Base-by-base conservation (phyloP, 1,139 yeast genomes). In the Pichia sp. region DNA sequence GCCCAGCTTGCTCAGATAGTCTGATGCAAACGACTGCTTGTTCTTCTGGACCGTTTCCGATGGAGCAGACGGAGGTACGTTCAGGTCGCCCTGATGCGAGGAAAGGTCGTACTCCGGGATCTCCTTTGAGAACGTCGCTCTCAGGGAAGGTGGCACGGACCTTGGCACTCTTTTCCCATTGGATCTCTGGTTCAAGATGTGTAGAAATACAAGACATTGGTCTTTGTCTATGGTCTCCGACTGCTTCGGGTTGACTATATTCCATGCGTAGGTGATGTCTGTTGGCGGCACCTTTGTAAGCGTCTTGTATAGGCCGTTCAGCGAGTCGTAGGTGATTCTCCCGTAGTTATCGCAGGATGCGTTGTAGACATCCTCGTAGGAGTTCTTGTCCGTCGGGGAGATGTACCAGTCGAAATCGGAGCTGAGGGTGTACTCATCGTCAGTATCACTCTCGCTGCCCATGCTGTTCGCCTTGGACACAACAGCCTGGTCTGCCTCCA, bases 371-470 rank as follows among this genome's bases (percentile, higher is more conserved):
- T 87, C 76, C 64, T 89, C 95, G 70, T 93, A 95, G 10, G 87
- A 80, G 2, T 82, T 67, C 65, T 85, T 82, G 66, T 93, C 97
- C 8, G 84, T 78, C 19, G 97, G 98, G 4, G 96, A 85, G 60
- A 93, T 90, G 72, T 93, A 93, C 99, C 99, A 93, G 67, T 92
- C 96, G 67, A 93, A 88, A 64, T 87, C 88, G 50, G 83, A 79
- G 41, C 84, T 76, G 54, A 87, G 75, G 7, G 76, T 70, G 51
- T 76, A 73, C 45, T 80, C 84, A 57, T 77, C 79, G 61, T 75
- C 75, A 58, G 74, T 69, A 57, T 67, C 69, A 54, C 68, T 66
- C 47, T 64, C 62, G 16, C 65, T 64, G 2, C 59, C 56, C 11
- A 34, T 29, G 34, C 26, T 44, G 45, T 58, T 64, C 56, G 59